A percentile compares a stretch with the other conserved stretches of the same genome.
phyloP scores from a whole-genome alignment of 805 yeast species.

The Maudiozyma pseudohumilis region DNA sequence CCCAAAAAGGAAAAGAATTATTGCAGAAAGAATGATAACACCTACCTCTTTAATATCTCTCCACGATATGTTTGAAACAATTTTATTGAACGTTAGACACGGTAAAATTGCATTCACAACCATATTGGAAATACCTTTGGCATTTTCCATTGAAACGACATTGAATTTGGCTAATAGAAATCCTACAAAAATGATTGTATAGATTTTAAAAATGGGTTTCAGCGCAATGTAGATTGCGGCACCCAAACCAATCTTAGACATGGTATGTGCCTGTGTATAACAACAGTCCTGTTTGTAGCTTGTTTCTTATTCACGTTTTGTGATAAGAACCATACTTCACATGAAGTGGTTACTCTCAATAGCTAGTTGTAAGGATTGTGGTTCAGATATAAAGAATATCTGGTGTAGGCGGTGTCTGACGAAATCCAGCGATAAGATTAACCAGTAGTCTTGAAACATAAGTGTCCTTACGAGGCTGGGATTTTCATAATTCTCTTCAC shows the following conservation, averaged over 20 bases:
- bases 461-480: too few species aligned
- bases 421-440: too few species aligned
- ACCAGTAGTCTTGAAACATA: too few species aligned
- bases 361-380: too few species aligned
- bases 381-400: too few species aligned
- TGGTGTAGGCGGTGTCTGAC: too few species aligned
- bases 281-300: too few species aligned
- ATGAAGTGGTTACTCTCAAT: too few species aligned
- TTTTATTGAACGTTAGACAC: constrained; percentile 62
- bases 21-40: constrained; percentile 42
- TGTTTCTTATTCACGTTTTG: too few species aligned
- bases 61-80: constrained; percentile 56
- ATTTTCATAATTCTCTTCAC: too few species aligned
- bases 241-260: constrained; percentile 33
- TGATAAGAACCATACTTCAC: too few species aligned
- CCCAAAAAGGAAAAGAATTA: constrained; percentile 38
- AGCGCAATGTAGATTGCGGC: constrained; percentile 65
- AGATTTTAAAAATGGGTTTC: constrained; percentile 80
- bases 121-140: constrained; percentile 59
- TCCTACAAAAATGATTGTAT: constrained; percentile 61
- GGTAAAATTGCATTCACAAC: constrained; percentile 65
- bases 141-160: constrained; percentile 54
- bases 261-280: too few species aligned
- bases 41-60: constrained; percentile 65
- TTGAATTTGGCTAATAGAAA: constrained; percentile 52